Evolutionary conservation across 2,329 filamentous ascomycete species (phyloP), one percentile per base, ranked within the genome.

Genomic region (Pseudocercospora musae): DNA sequence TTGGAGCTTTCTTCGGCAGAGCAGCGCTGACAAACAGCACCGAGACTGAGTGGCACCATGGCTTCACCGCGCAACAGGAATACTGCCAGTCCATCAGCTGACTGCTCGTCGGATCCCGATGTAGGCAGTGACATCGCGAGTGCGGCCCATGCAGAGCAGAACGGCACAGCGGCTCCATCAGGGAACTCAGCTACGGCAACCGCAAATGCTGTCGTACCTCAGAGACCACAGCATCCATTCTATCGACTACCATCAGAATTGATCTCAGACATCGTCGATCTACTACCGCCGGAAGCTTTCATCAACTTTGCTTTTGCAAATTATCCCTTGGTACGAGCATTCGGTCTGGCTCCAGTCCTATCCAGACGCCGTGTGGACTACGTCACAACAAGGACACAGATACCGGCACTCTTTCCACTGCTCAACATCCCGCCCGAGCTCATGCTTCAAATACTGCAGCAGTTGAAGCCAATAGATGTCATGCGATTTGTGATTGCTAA

Each of bases 271-370:
- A 79, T 83, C 15, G 74, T 81, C 61, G 68, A 77, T 18, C 73
- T 74, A 20, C 72, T 82, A 4, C 69, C 74, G 23, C 71, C 76
- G 4, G 71, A 76, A 8, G 72, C 78, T 6, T 79, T 78, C 59
- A 75, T 81, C 68, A 78, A 76, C 33, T 77, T 83, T 55, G 78
- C 78, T 2, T 75, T 83, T 33, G 79, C 79, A 53, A 75, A 78
- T 46, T 82, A 81, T 64, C 77, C 77, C 4, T 71, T 78, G 3
- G 72, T 83, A 6, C 73, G 74, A 56, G 70, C 71, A 13, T 75
- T 77, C 50, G 74, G 71, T n/a, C 64, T 77, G 29, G 74, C 74
- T 20, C 74, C 76, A 18, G 69, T 67, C 6, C 66, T 77, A 15
- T 75, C 75, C 4, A 60, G 65, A 3, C 62, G 63, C 27, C 67